phyloP scores from a whole-genome alignment of 139 green algal genomes.

The Chlorella sp. region DNA sequence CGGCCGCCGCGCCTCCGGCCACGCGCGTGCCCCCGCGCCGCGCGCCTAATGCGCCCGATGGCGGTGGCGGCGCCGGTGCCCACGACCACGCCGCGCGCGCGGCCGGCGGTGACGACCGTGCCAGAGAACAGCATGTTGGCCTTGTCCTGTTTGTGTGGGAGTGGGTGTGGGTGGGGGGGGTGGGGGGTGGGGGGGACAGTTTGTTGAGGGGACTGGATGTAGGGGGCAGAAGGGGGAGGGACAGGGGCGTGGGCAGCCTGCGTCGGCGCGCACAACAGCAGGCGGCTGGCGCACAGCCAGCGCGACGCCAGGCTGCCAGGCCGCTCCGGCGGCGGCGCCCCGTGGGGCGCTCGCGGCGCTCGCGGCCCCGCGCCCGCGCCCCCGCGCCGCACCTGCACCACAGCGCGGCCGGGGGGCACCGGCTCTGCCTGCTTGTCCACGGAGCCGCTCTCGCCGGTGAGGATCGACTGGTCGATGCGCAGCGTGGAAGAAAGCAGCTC shows the following conservation, averaged over 20 bases:
- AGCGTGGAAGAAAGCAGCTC: constrained; percentile 83
- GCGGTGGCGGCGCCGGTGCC: constrained; percentile 93
- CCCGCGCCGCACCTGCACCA: constrained; percentile 30
- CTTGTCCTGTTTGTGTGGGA: constrained; percentile 87
- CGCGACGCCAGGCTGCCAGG: background rate
- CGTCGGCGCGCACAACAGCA: background rate
- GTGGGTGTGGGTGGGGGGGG: too few relatives aligned
- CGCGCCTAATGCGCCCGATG: constrained; percentile 89
- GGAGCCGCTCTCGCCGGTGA: constrained; percentile 89
- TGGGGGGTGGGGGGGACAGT: background rate
- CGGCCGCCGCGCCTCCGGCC: too few relatives aligned
- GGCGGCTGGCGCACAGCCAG: background rate
- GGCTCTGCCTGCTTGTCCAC: constrained; percentile 78
- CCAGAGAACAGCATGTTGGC: constrained; percentile 96
- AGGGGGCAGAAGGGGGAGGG: background rate
- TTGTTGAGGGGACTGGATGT: too few relatives aligned
- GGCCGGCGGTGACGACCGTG: constrained; percentile 93
- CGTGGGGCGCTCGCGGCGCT: too few relatives aligned
- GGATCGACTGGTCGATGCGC: constrained; percentile 89
- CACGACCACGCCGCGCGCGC: constrained; percentile 77
- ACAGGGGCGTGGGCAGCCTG: background rate
- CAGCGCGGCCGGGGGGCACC: constrained; percentile 46
- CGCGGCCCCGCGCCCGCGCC: too few relatives aligned
- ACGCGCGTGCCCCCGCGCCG: too few relatives aligned
- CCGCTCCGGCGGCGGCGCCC: too few relatives aligned